Evolutionary conservation across 2,329 filamentous ascomycete species (phyloP).

Genomic region (Fusarium sp.): DNA sequence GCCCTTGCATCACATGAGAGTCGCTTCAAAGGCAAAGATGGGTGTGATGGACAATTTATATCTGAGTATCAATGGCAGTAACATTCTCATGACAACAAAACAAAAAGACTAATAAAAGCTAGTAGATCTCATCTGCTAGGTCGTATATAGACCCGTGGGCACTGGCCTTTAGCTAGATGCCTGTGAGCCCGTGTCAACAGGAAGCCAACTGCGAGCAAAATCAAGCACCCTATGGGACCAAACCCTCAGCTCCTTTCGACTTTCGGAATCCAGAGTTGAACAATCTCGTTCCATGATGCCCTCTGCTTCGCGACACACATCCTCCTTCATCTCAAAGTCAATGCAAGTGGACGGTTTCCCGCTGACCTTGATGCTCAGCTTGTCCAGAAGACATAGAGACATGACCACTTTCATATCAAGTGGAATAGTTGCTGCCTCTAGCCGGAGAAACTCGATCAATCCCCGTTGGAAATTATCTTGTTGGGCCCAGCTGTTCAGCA

Average conservation of each 20-base stretch:
- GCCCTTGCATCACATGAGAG: too few species aligned
- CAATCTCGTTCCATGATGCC: background rate
- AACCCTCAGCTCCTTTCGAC: background rate
- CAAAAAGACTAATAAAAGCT: background rate
- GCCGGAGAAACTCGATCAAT: background rate
- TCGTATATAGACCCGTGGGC: background rate
- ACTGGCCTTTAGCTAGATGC: background rate
- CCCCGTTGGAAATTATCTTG: background rate
- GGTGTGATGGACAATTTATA: background rate
- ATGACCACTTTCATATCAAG: background rate
- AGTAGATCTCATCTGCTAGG: background rate
- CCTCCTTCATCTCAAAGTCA: background rate
- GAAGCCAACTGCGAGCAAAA: fast-evolving
- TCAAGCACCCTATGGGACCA: background rate
- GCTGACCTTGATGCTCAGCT: background rate
- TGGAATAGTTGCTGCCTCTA: background rate
- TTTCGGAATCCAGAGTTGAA: background rate
- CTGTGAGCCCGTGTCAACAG: background rate
- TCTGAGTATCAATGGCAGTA: background rate
- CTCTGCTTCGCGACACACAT: background rate
- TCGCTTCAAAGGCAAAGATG: background rate
- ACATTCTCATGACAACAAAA: background rate
- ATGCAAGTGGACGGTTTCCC: background rate
- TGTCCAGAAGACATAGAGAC: background rate
- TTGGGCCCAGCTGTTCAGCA: background rate